Evolutionary conservation across 148 eudicot species (phyloP).

Genomic region (Chenopodium album): DNA sequence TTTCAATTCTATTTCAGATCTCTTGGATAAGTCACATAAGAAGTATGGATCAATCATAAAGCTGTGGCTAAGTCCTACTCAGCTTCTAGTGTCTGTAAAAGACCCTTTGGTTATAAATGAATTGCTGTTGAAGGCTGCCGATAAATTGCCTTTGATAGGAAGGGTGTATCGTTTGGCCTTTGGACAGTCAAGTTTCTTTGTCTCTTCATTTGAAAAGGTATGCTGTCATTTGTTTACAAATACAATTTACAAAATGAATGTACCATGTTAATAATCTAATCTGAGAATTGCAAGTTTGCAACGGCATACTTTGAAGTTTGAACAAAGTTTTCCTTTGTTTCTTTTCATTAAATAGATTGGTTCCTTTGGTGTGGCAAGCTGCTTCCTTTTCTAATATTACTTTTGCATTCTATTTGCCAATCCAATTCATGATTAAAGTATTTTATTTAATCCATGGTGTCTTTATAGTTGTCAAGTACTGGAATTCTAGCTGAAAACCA

Average conservation of each 20-base stretch:
- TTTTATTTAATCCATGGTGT: background rate
- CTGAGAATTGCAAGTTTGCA: background rate
- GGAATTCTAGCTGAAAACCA: background rate
- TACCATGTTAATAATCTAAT: background rate
- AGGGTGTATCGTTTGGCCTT: conserved; percentile 46
- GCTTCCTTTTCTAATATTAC: background rate
- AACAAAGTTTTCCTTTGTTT: background rate
- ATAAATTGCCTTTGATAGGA: conserved; percentile 55
- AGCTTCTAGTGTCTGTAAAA: conserved; percentile 50
- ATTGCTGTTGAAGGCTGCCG: conserved; percentile 49
- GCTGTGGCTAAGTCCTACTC: conserved; percentile 56
- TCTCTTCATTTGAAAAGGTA: conserved; percentile 52
- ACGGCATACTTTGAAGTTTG: background rate
- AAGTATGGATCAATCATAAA: conserved; percentile 46
- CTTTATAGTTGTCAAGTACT: background rate
- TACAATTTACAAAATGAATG: background rate
- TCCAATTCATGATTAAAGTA: too few relatives aligned
- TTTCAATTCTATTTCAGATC: conserved; percentile 35
- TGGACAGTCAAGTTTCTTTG: conserved; percentile 52
- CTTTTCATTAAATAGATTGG: background rate
- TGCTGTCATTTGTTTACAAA: background rate
- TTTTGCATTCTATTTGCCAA: background rate
- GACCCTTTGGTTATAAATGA: conserved; percentile 43
- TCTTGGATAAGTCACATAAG: conserved; percentile 42
- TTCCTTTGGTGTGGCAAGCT: background rate